These are phyloP conservation scores for Cyberlindnera bimundalis DNA, from an alignment of 805 yeast genomes.

Conservation along the genomic window DNA sequence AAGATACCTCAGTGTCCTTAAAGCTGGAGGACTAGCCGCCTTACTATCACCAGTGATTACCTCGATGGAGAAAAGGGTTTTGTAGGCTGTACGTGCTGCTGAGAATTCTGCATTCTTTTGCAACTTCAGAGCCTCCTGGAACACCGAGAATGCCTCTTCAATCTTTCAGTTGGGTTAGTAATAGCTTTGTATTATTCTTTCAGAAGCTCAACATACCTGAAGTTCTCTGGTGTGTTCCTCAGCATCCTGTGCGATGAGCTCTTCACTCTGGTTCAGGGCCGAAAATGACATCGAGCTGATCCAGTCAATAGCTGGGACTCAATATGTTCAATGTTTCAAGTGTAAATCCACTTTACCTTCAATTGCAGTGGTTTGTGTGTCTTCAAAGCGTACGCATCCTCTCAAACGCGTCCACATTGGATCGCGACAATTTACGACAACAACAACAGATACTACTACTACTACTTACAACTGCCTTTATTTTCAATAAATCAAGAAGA, in stretches of 20 bases:
- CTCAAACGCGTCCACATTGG: too few relatives aligned
- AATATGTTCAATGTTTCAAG: too few relatives aligned
- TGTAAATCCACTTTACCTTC: too few relatives aligned
- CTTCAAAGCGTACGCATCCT: too few relatives aligned
- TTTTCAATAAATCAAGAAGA: constrained; percentile 10
- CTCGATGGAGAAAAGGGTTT: constrained; percentile 61
- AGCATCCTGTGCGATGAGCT: constrained; percentile 61
- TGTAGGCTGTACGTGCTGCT: constrained; percentile 54
- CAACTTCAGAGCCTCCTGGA: constrained; percentile 61
- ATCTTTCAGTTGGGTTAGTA: constrained; percentile 19
- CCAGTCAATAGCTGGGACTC: too few relatives aligned
- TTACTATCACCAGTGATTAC: constrained; percentile 51
- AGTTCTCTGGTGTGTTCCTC: constrained; percentile 91
- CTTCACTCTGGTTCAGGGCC: constrained; percentile 77
- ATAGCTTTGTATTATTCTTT: not conserved
- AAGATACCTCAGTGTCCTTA: constrained; percentile 70
- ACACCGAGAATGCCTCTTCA: constrained; percentile 78
- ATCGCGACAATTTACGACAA: too few relatives aligned
- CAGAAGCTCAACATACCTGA: constrained; percentile 41
- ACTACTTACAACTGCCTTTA: too few relatives aligned
- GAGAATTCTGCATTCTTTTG: constrained; percentile 51
- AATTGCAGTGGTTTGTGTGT: too few relatives aligned
- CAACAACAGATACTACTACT: too few relatives aligned
- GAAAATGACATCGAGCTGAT: constrained; percentile 46
- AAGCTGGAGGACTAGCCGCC: constrained; percentile 53